These are phyloP conservation scores for Acorus calamus DNA, from an alignment of 106 monocot species.

Conservation along the genomic window DNA sequence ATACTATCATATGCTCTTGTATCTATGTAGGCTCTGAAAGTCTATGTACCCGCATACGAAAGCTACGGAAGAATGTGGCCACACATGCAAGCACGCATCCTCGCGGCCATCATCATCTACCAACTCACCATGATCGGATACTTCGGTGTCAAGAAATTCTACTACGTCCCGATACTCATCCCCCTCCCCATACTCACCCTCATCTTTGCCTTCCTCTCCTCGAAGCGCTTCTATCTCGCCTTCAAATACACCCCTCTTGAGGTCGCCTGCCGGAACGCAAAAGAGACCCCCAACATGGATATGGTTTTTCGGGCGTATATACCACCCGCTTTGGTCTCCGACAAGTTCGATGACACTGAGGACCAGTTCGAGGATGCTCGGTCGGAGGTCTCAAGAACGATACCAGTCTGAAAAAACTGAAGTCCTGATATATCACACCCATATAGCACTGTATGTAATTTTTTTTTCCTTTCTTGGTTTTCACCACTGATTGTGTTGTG, in stretches of 20 bases:
- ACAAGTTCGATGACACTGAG: neutral
- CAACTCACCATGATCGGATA: conserved; percentile 87
- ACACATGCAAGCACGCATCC: conserved; percentile 76
- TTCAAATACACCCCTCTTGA: conserved; percentile 71
- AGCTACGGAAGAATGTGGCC: conserved; percentile 98
- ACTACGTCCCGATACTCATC: conserved; percentile 42
- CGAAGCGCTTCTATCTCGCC: conserved; percentile 53
- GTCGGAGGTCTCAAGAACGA: conserved; percentile 29
- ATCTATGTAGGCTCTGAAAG: conserved; percentile 58
- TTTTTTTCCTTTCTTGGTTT: too few species aligned
- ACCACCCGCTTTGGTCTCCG: conserved; percentile 43
- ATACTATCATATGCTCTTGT: too few species aligned
- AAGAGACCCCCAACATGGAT: conserved; percentile 50
- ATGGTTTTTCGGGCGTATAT: conserved; percentile 47
- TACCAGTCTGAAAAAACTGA: conserved; percentile 20
- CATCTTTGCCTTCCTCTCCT: conserved; percentile 48
- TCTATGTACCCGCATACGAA: conserved; percentile 75
- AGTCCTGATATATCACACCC: neutral
- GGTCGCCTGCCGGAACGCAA: conserved; percentile 22
- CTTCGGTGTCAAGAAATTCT: conserved; percentile 61
- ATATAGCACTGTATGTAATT: too few species aligned
- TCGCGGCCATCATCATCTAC: conserved; percentile 71
- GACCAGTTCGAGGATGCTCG: conserved; percentile 48
- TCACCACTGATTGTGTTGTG: too few species aligned
- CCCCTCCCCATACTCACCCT: conserved; percentile 49